Evolutionary conservation across 1,284 basidiomycete genomes (phyloP).

Genomic region (Sporisorium sorghi): DNA sequence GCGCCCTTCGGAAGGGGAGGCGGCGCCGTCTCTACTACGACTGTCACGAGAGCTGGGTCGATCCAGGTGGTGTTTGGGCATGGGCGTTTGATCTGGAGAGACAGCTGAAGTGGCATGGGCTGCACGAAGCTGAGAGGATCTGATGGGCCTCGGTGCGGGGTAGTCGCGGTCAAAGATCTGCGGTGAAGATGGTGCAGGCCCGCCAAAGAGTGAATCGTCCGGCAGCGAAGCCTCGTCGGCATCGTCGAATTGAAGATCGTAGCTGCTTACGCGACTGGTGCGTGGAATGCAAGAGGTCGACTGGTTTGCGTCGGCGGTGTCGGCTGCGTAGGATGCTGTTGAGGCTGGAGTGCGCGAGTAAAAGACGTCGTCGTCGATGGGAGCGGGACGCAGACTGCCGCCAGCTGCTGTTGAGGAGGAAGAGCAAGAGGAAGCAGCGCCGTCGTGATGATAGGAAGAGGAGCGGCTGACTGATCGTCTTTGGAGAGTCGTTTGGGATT

Average conservation of each 20-base stretch:
- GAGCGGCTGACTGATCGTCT: conserved; percentile 42
- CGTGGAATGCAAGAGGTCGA: conserved; percentile 37
- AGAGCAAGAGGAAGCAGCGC: conserved; percentile 4
- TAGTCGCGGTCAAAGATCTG: conserved; percentile 30
- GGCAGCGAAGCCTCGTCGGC: conserved; percentile 35
- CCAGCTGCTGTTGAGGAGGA: conserved; percentile 11
- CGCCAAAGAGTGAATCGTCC: conserved; percentile 46
- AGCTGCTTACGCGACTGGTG: conserved; percentile 48
- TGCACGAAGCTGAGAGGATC: conserved; percentile 6
- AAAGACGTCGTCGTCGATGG: conserved; percentile 34
- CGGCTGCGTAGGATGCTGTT: not conserved
- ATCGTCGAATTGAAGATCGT: conserved; percentile 51
- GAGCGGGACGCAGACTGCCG: conserved; percentile 19
- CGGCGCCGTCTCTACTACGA: conserved; percentile 20
- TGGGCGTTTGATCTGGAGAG: conserved; percentile 47
- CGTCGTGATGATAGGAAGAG: conserved; percentile 20
- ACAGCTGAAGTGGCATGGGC: conserved; percentile 3
- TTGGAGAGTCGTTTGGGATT: conserved; percentile 12
- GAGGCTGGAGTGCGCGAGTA: conserved; percentile 8
- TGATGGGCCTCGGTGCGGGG: conserved; percentile 12
- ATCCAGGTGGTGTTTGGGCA: conserved; percentile 33
- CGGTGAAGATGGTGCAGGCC: conserved; percentile 18
- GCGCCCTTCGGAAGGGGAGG: conserved; percentile 26
- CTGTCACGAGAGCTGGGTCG: conserved; percentile 33
- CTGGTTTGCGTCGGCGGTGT: not conserved